Conservation (phyloP, 441 rosid genomes). For the Jatropha multifida region DNA sequence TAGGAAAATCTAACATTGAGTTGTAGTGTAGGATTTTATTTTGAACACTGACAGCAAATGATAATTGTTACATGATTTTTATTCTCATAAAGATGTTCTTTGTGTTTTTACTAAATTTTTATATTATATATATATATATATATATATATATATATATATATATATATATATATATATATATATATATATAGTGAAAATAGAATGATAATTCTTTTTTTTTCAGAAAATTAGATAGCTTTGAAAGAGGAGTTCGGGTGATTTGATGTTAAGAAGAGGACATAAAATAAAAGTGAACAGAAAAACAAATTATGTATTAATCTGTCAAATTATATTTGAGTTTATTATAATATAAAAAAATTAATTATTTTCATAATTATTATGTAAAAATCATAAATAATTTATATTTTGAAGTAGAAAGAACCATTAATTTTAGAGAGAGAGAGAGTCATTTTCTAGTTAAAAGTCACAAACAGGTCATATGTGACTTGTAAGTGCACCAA, state of each 20-base stretch:
- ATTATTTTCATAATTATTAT: too few relatives aligned
- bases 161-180: too few relatives aligned
- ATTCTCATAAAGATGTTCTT: slow-evolving; percentile 6
- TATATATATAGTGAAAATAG: too few relatives aligned
- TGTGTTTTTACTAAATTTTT: not conserved
- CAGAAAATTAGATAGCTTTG: not conserved
- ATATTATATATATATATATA: too few relatives aligned
- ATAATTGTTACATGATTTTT: slow-evolving; percentile 30
- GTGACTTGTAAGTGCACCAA: slow-evolving; percentile 12
- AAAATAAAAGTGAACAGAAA: not conserved
- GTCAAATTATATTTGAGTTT: too few relatives aligned
- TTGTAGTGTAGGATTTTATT: slow-evolving; percentile 29
- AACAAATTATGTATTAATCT: not conserved
- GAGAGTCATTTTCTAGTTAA: too few relatives aligned
- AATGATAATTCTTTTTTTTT: not conserved
- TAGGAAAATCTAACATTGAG: slow-evolving; percentile 42
- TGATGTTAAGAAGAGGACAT: slow-evolving; percentile 4
- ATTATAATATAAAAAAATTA: too few relatives aligned
- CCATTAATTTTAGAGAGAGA: too few relatives aligned
- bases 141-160: too few relatives aligned
- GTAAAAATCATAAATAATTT: too few relatives aligned
- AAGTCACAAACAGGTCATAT: not conserved
- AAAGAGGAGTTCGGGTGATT: not conserved
- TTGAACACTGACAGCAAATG: slow-evolving; percentile 31
- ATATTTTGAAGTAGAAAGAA: too few relatives aligned